phyloP scores from a whole-genome alignment of 208 protist genomes.

The Willaertia magna region DNA sequence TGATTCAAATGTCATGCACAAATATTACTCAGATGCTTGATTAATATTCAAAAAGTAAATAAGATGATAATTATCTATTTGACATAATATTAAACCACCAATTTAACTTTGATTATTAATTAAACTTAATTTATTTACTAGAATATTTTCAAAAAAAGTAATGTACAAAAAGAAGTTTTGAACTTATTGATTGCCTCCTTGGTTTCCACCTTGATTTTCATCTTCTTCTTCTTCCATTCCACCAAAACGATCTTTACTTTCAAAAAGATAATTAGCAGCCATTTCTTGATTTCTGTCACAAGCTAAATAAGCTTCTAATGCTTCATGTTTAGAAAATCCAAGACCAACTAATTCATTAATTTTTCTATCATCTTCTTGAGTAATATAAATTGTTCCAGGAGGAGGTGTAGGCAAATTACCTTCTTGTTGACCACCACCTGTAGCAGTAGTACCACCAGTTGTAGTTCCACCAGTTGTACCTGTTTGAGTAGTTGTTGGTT shows the following conservation, averaged over 20 bases:
- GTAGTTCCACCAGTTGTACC: background rate
- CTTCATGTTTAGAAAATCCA: conserved; percentile 29
- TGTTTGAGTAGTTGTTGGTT: background rate
- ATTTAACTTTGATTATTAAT: too few relatives aligned
- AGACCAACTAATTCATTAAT: conserved; percentile 39
- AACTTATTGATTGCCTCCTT: background rate
- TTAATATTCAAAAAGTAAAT: too few relatives aligned
- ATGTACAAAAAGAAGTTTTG: too few relatives aligned
- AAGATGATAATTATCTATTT: too few relatives aligned
- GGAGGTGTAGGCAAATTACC: background rate
- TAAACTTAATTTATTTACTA: too few relatives aligned
- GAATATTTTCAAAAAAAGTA: too few relatives aligned
- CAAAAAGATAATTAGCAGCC: conserved; percentile 43
- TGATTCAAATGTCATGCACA: too few relatives aligned
- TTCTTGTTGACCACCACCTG: background rate
- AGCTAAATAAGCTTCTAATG: conserved; percentile 44
- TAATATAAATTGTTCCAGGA: conserved; percentile 29
- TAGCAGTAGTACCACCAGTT: background rate
- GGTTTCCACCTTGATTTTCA: background rate
- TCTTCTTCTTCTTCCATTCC: background rate
- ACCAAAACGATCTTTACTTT: conserved; percentile 12
- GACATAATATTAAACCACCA: too few relatives aligned
- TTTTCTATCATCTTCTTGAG: conserved; percentile 35
- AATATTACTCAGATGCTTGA: too few relatives aligned
- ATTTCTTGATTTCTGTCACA: conserved; percentile 48